Evolutionary conservation across 2,329 filamentous ascomycete species (phyloP).

Genomic region (Capronia coronata): DNA sequence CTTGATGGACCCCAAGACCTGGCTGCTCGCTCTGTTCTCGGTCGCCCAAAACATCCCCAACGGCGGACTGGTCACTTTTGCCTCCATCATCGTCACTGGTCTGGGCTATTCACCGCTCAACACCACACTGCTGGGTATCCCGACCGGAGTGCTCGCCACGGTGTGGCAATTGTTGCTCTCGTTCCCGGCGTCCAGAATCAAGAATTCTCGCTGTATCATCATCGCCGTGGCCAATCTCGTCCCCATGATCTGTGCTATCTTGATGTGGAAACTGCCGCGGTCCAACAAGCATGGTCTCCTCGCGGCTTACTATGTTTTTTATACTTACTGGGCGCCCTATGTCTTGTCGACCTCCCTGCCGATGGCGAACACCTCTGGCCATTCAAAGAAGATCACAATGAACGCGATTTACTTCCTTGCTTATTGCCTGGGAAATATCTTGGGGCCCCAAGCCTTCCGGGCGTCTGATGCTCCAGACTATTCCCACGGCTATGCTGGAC

Average conservation of each 20-base stretch:
- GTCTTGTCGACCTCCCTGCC: conserved; percentile 32
- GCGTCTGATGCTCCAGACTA: conserved; percentile 27
- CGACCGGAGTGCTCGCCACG: conserved; percentile 30
- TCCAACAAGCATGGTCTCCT: conserved; percentile 34
- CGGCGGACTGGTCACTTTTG: conserved; percentile 31
- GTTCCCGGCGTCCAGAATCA: conserved; percentile 17
- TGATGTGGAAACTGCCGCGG: conserved; percentile 34
- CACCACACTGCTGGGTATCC: conserved; percentile 30
- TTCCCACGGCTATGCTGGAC: conserved; percentile 26
- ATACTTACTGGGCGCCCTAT: conserved; percentile 35
- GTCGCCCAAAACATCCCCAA: conserved; percentile 30
- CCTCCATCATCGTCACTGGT: conserved; percentile 29
- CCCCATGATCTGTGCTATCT: conserved; percentile 29
- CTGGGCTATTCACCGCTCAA: conserved; percentile 27
- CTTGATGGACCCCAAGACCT: conserved; percentile 41
- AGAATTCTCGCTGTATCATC: conserved; percentile 27
- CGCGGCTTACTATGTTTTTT: conserved; percentile 37
- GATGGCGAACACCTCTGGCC: conserved; percentile 48
- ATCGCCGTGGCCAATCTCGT: conserved; percentile 30
- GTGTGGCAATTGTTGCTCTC: conserved; percentile 28
- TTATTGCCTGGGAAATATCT: conserved; percentile 50
- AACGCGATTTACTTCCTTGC: conserved; percentile 43
- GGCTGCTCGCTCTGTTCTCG: conserved; percentile 26
- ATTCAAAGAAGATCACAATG: conserved; percentile 48
- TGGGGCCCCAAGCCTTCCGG: conserved; percentile 36